Conservation (phyloP, 768 basidiomycete genomes). For the Macrolepiota albuminosa region DNA sequence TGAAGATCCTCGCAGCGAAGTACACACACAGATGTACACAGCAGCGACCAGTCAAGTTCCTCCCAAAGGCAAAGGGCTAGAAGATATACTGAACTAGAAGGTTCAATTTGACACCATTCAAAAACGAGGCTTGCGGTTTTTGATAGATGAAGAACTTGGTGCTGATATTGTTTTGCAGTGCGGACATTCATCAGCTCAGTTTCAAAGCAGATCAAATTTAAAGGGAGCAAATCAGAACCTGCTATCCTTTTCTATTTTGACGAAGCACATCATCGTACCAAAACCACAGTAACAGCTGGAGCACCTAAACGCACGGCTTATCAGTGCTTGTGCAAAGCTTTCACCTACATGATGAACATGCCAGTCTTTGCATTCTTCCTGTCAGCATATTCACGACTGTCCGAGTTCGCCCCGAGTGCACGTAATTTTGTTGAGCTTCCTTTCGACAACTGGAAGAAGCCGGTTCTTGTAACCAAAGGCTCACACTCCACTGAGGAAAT, state of each 20-base stretch:
- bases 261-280: conserved; percentile 2
- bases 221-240: accelerated
- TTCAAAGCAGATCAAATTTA: background rate
- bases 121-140: background rate
- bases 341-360: too few species aligned
- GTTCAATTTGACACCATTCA: too few species aligned
- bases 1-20: too few species aligned
- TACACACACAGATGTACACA: too few species aligned
- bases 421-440: background rate
- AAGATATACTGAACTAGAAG: too few species aligned
- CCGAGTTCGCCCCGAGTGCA: too few species aligned
- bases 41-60: too few species aligned
- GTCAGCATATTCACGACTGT: too few species aligned
- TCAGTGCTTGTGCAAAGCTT: conserved; percentile 1
- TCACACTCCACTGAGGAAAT: background rate
- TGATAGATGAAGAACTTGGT: background rate
- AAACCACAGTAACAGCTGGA: background rate
- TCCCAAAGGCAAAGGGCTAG: too few species aligned
- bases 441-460: background rate
- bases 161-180: background rate
- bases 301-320: background rate
- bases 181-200: background rate
- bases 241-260: background rate
- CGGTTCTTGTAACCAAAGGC: background rate
- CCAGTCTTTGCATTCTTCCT: too few species aligned